A percentile compares a stretch with the other conserved stretches of the same genome.
Evolutionary conservation across 495 filamentous ascomycete genomes (phyloP).

Genomic region (Annulohypoxylon stygium): DNA sequence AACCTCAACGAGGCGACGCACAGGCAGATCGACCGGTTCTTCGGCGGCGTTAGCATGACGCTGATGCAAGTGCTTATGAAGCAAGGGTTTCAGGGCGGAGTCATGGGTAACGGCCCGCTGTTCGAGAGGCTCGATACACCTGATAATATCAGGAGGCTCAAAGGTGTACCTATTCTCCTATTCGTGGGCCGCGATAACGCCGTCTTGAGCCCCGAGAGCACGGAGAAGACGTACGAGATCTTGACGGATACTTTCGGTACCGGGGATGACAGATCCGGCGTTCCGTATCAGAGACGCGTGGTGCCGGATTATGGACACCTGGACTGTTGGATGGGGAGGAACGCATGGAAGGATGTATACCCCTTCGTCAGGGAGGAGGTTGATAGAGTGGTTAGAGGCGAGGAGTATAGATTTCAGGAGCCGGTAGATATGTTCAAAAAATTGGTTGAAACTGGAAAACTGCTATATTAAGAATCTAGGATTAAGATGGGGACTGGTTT

Average conservation of each 20-base stretch:
- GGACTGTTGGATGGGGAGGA: conserved; percentile 75
- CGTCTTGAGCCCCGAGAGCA: conserved; percentile 70
- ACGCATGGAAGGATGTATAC: conserved; percentile 73
- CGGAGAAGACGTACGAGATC: conserved; percentile 68
- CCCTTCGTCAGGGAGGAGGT: conserved; percentile 70
- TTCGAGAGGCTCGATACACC: conserved; percentile 62
- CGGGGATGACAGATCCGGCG: conserved; percentile 42
- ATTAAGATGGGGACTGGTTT: background rate
- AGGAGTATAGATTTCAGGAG: conserved; percentile 55
- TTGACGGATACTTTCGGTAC: conserved; percentile 67
- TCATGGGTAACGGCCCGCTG: conserved; percentile 64
- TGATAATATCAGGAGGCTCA: conserved; percentile 64
- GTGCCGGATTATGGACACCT: conserved; percentile 76
- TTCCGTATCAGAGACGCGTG: conserved; percentile 65
- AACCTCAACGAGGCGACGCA: conserved; percentile 76
- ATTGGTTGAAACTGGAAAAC: conserved; percentile 58
- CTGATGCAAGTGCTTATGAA: conserved; percentile 69
- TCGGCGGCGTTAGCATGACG: conserved; percentile 72
- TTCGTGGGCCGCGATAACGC: conserved; percentile 71
- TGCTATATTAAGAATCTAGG: conserved; percentile 51
- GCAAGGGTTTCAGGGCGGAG: conserved; percentile 66
- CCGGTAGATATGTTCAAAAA: conserved; percentile 57
- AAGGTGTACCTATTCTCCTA: conserved; percentile 69
- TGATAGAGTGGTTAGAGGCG: conserved; percentile 61
- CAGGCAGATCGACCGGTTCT: conserved; percentile 70